Base-by-base conservation (phyloP, 2,329 filamentous ascomycete species). In the Tolypocladium album region DNA sequence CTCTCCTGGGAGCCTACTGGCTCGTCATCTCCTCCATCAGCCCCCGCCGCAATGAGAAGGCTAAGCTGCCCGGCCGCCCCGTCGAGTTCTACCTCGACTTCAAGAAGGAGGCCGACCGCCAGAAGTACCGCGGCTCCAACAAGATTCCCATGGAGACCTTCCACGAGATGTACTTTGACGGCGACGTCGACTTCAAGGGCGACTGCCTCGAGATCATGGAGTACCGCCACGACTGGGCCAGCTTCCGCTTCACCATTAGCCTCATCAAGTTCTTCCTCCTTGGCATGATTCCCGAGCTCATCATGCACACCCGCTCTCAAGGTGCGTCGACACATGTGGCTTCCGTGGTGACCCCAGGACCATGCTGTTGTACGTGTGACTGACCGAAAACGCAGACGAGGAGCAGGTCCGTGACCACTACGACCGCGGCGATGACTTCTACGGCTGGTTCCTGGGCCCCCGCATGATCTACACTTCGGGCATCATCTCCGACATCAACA, bases 381-480 rank as follows among this genome's bases (percentile, higher is more conserved):
- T 53, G 15, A 53, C 50, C 17, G 27, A 2, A 12, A 34, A 34
- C 27, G 50, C 52, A 72, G 72, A 97, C 68, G 92, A 97, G 83
- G 93, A 97, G 76, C 94, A 97, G 79, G 92, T 97, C 60, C 91
- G 92, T 72, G 91, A 92, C 75, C 92, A 97, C 80, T 99, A 99
- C 77, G 94, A 97, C 82, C 88, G 92, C 65, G 94, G 94, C 71
- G 92, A 99, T 74, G 94, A 97, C 77, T 96, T 97, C 79, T 99
- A 99, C 81, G 88, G 86, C 74, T 99, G 92, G 92, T 97, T 97
- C 83, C 85, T 97, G 64, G 94, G 94, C 63, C 93, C 93, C 61
- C 92, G 93, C 71, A 99, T 97, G 94, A 91, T 97, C 77, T 97
- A 97, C 81, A 99, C 94, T 58, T 95, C 90, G 57, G 94, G 94